Conservation (phyloP, 371 early-diverging fungal genomes). For the Coemansia sp. region DNA sequence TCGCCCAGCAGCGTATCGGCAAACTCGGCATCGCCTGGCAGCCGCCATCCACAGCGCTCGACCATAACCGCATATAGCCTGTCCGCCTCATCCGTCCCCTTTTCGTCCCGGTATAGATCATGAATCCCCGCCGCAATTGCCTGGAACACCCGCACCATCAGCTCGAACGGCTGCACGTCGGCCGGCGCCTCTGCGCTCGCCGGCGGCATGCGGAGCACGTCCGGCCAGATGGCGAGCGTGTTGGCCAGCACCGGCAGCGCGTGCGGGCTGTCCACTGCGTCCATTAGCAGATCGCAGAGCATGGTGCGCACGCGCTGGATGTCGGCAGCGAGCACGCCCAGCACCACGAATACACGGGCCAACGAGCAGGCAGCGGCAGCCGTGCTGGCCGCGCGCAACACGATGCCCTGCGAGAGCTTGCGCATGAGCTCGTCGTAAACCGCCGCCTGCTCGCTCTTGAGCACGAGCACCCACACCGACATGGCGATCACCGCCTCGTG, state of each 20-base stretch:
- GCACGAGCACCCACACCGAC: constrained; percentile 32
- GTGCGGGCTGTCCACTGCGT: constrained; percentile 43
- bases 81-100: constrained; percentile 28
- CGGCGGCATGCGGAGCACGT: constrained; percentile 25
- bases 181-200: background rate
- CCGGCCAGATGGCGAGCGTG: constrained; percentile 36
- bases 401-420: constrained; percentile 20
- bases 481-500: constrained; percentile 18
- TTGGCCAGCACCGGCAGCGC: constrained; percentile 41
- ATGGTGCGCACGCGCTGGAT: constrained; percentile 38
- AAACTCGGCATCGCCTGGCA: constrained; percentile 44
- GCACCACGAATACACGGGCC: constrained; percentile 36
- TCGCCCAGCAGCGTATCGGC: constrained; percentile 41
- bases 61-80: constrained; percentile 41
- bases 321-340: constrained; percentile 30
- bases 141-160: constrained; percentile 43
- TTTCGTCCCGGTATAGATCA: constrained; percentile 44
- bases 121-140: constrained; percentile 46
- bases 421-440: constrained; percentile 27
- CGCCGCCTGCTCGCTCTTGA: constrained; percentile 22
- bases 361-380: constrained; percentile 29
- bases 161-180: constrained; percentile 1
- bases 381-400: constrained; percentile 15
- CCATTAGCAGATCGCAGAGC: constrained; percentile 48
- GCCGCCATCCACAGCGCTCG: constrained; percentile 39